Evolutionary conservation across 306 rosid genomes (phyloP).

Genomic region (Pachyrhizus erosus): DNA sequence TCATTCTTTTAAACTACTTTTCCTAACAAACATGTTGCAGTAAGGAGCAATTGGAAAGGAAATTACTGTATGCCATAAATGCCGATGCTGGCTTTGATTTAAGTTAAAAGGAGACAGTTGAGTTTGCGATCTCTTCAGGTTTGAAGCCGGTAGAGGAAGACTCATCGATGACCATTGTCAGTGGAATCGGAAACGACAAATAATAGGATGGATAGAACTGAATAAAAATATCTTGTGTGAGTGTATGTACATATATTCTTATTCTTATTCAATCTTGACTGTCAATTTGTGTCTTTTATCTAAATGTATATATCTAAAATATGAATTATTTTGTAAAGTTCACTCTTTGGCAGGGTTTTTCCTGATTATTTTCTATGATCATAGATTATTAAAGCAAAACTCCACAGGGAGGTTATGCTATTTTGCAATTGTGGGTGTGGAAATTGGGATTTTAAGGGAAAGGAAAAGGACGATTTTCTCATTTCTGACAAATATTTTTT

Average conservation of each 20-base stretch:
- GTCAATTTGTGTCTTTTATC: background rate
- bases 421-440: background rate
- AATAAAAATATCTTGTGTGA: background rate
- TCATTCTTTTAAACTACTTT: background rate
- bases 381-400: background rate
- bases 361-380: background rate
- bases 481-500: background rate
- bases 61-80: constrained; percentile 87
- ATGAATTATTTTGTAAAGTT: constrained; percentile 8
- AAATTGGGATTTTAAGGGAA: background rate
- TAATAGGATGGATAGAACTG: background rate
- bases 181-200: background rate
- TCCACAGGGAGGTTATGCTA: background rate
- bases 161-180: background rate
- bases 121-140: background rate
- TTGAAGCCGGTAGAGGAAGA: background rate
- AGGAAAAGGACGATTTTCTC: background rate
- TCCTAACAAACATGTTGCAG: constrained; percentile 53
- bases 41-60: constrained; percentile 87
- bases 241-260: background rate
- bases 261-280: background rate
- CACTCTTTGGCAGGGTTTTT: background rate
- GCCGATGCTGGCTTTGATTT: constrained; percentile 98
- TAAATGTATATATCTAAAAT: constrained; percentile 32
- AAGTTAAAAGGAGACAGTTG: constrained; percentile 57